Conservation (phyloP, 2,329 filamentous ascomycete species). For the Diaporthe sp. region DNA sequence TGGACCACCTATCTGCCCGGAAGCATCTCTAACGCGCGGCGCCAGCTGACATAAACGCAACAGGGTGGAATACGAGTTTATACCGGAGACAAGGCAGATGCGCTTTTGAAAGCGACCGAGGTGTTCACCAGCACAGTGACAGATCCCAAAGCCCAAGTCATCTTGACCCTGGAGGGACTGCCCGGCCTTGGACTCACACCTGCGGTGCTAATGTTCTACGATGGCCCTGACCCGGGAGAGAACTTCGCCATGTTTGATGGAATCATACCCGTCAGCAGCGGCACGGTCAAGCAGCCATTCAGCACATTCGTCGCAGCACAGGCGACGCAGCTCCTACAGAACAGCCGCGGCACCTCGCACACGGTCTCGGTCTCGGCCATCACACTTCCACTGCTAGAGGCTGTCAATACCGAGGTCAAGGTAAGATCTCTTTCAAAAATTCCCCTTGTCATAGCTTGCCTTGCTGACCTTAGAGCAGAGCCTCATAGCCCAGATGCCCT, state of each 20-base stretch:
- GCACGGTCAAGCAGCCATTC: constrained; percentile 37
- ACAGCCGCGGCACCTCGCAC: constrained; percentile 45
- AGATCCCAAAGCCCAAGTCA: constrained; percentile 47
- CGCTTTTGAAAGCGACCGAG: constrained; percentile 45
- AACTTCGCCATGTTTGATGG: constrained; percentile 44
- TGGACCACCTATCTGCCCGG: not conserved
- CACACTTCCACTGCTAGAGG: constrained; percentile 43
- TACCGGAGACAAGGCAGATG: constrained; percentile 34
- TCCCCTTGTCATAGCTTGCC: not conserved
- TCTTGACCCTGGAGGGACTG: constrained; percentile 44
- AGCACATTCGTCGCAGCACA: constrained; percentile 39
- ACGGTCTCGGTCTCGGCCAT: constrained; percentile 46
- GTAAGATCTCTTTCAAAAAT: constrained; percentile 28
- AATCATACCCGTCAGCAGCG: constrained; percentile 35
- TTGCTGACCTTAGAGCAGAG: not conserved
- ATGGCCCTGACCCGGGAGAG: constrained; percentile 44
- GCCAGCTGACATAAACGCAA: not conserved
- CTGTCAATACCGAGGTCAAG: constrained; percentile 42
- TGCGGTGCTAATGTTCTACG: constrained; percentile 46
- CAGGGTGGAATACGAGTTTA: constrained; percentile 36
- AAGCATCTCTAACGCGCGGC: accelerated
- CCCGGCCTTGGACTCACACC: constrained; percentile 28
- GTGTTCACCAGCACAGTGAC: constrained; percentile 43
- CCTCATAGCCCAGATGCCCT: not conserved
- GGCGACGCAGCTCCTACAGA: constrained; percentile 40